Base-by-base conservation (phyloP, 2,329 filamentous ascomycete species). In the Colletotrichum zoysiae region DNA sequence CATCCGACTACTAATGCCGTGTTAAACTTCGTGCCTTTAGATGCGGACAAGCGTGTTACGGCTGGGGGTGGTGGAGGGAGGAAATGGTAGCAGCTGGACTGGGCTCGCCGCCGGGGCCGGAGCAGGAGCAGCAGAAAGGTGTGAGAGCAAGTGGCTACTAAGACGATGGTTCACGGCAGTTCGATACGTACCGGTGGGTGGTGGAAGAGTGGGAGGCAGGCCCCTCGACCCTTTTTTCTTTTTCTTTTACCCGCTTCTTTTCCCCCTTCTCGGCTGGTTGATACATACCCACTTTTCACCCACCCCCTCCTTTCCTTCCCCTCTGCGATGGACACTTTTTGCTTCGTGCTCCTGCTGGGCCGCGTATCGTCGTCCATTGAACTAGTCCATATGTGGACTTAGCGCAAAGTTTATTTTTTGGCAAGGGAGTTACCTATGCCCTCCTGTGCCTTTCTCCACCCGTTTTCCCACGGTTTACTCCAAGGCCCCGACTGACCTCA, bases 381-480 rank as follows among this genome's bases (percentile, higher is more conserved):
- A 14, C 69, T 68, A 68, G 8, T 9, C 18, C 51, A 5, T 11
- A 46, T 30, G 33, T 0, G 14, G 44, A 35, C 3, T 30, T 71
- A 64, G 69, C 58, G 51, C 38, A 71, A 71, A 71, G 65, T 68
- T 68, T 71, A 71, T 68, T 71, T 71, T 33, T 58, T 42, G 58
- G 58, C 44, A 56, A 44, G 55, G 38, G 44, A n/a, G 56, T 20
- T 30, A 66, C 38, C 46, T n/a, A 51, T 26, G 40, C 35, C 33
- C 20, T 40, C 16, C 7, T 55, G 33, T 35, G 7, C 40, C n/a
- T 30, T 70, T 65, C 66, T 51, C 66, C 66, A 70, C 55, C 46
- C 38, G 46, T 53, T 51, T 63, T 65, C 67, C 42, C 55, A 35
- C 60, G 48, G 46, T 40, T 62, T 62, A 5, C 44, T 46, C 33